These are phyloP conservation scores for Ogataea populi-albae DNA, from an alignment of 805 yeast species.

Conservation along the genomic window DNA sequence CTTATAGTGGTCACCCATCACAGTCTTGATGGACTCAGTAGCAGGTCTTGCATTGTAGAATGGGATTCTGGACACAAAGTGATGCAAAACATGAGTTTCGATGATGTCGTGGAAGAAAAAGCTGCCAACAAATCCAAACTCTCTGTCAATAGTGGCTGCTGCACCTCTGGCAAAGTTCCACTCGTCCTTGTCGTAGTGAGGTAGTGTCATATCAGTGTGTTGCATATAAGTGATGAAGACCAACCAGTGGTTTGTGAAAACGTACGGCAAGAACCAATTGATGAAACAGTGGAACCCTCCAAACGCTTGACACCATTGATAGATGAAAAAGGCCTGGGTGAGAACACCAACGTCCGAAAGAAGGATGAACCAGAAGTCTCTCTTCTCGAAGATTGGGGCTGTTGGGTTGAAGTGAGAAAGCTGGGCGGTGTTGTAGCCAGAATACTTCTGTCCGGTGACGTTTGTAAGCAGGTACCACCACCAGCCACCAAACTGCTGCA, in stretches of 20 bases:
- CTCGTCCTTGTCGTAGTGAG: conserved; percentile 71
- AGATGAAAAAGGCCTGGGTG: conserved; percentile 48
- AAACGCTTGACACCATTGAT: conserved; percentile 57
- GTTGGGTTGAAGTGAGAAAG: conserved; percentile 70
- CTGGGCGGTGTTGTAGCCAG: conserved; percentile 42
- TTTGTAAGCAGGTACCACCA: conserved; percentile 59
- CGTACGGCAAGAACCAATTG: conserved; percentile 74
- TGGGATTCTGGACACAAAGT: conserved; percentile 79
- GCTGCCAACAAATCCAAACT: conserved; percentile 76
- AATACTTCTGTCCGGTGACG: conserved; percentile 72
- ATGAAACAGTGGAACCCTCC: conserved; percentile 63
- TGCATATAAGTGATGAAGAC: conserved; percentile 83
- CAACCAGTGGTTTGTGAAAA: conserved; percentile 86
- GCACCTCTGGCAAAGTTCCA: conserved; percentile 92
- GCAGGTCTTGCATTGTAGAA: conserved; percentile 85
- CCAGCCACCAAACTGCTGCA: conserved; percentile 83
- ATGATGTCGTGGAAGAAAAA: conserved; percentile 83
- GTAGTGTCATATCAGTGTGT: conserved; percentile 76
- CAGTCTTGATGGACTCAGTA: conserved; percentile 72
- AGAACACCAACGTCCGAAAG: conserved; percentile 72
- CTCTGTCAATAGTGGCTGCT: conserved; percentile 83
- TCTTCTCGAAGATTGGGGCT: conserved; percentile 71
- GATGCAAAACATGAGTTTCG: conserved; percentile 88
- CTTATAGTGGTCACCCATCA: conserved; percentile 80
- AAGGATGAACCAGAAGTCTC: conserved; percentile 69